Evolutionary conservation across 1,284 basidiomycete genomes (phyloP).

Genomic region (Caloboletus inedulis): DNA sequence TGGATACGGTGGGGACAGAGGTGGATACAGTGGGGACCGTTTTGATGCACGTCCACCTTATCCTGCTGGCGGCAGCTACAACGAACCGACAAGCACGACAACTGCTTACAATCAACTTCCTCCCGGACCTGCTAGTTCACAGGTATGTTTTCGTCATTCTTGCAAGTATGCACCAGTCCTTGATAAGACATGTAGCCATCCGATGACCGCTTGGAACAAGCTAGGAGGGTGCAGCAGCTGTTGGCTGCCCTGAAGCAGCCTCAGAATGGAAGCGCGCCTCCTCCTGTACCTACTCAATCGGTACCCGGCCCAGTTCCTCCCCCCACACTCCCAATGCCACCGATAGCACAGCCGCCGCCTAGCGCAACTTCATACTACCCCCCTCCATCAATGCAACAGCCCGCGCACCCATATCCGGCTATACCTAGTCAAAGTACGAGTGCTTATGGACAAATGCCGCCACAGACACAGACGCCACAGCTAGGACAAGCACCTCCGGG

Average conservation of each 20-base stretch:
- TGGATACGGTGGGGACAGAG: conserved; percentile 31
- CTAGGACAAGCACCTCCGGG: conserved; percentile 35
- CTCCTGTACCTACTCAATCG: conserved; percentile 31
- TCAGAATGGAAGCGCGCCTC: conserved; percentile 36
- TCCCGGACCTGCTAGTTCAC: conserved; percentile 10
- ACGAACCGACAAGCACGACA: conserved; percentile 27
- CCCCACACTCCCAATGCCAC: conserved; percentile 32
- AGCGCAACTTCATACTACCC: conserved; percentile 41
- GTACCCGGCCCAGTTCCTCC: conserved; percentile 35
- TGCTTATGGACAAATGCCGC: conserved; percentile 40
- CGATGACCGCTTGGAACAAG: conserved; percentile 78
- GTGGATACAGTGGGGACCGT: conserved; percentile 36
- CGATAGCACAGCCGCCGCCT: conserved; percentile 37
- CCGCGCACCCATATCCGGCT: conserved; percentile 36
- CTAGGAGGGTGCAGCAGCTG: conserved; percentile 76
- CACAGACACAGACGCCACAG: conserved; percentile 36
- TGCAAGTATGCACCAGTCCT: not conserved
- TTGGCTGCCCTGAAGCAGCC: conserved; percentile 77
- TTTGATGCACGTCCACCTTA: conserved; percentile 36
- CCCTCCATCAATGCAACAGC: conserved; percentile 38
- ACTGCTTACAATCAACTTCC: conserved; percentile 25
- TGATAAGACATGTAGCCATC: conserved; percentile 26
- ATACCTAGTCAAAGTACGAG: conserved; percentile 26
- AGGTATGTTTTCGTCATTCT: conserved; percentile 20
- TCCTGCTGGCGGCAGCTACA: conserved; percentile 32